Base-by-base conservation (phyloP, 192 early-diverging fungal species). In the Phlyctochytrium planicorne region DNA sequence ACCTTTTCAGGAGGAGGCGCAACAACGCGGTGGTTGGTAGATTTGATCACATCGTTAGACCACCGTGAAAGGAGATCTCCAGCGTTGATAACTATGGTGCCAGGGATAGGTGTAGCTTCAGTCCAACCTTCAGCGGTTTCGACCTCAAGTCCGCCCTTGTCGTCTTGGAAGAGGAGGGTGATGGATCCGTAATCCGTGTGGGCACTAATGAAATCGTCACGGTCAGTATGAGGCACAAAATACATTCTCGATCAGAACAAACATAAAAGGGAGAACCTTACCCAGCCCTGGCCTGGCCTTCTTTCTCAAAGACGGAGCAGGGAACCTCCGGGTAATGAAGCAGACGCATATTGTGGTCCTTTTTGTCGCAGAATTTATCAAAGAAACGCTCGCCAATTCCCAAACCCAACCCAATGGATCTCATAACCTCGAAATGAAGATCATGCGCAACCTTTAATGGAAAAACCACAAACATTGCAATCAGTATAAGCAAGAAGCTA, bases 51-150 rank as follows among this genome's bases (percentile, higher is more conserved):
- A 14, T 76, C 76, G 53, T 82, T 87, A 10, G 84, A 84, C 84
- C 83, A 86, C 30, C 78, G 40, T 52, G 80, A 70, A 33, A 86
- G 31, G 72, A 85, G 77, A 62, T 86, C 84, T 3, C 84, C 84
- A 53, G 86, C 82, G 56, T 86, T 86, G 52, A 86, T 76, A 2
- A 86, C 74, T 52, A 83, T 78, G 2, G 79, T 53, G 20, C 75
- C 79, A 0, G 81, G 81, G 57, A 86, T 53, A 2, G 78, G 84
- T 20, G 80, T 68, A 10, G 75, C 84, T 57, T 68, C 65, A 12
- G 86, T 84, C 76, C 83, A 86, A 27, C 74, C 65, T 27, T 64
- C 61, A 56, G 68, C 74, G 50, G 66, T 57, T 55, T 64, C 35
- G 30, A 86, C 84, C 68, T 86, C 80, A 0, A 86, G 60, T 6